Evolutionary conservation across 2,329 filamentous ascomycete genomes (phyloP).

Genomic region (Tolypocladium capitatum): DNA sequence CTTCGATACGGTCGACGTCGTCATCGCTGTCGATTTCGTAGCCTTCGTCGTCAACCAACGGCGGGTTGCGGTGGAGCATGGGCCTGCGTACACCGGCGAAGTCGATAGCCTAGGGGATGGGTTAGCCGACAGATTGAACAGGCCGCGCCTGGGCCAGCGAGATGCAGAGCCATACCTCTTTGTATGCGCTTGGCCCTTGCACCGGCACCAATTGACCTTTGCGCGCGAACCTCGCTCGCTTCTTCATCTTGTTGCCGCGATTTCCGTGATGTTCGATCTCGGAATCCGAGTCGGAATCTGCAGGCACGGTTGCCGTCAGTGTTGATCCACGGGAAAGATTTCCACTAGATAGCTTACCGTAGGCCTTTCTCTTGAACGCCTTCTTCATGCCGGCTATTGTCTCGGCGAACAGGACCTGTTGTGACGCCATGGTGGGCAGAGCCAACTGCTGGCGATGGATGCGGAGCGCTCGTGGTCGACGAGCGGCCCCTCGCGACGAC

Average conservation of each 20-base stretch:
- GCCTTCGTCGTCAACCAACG: slow-evolving; percentile 62
- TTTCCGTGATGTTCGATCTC: slow-evolving; percentile 57
- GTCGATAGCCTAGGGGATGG: slow-evolving; percentile 46
- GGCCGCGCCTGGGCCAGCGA: slow-evolving; percentile 1
- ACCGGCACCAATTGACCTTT: slow-evolving; percentile 56
- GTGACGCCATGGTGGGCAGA: slow-evolving; percentile 26
- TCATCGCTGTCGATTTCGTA: slow-evolving; percentile 64
- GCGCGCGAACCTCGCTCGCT: slow-evolving; percentile 56
- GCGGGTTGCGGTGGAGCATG: slow-evolving; percentile 62
- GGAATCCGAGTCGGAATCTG: slow-evolving; percentile 69
- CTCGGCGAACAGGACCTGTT: slow-evolving; percentile 51
- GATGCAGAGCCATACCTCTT: slow-evolving; percentile 39
- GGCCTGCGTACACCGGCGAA: slow-evolving; percentile 60
- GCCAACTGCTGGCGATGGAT: slow-evolving; percentile 1
- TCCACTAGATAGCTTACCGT: slow-evolving; percentile 30
- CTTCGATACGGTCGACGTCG: slow-evolving; percentile 49
- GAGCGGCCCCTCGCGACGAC: background rate
- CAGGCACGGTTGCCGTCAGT: slow-evolving; percentile 9
- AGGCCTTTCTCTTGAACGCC: slow-evolving; percentile 49
- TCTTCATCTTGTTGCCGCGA: slow-evolving; percentile 69
- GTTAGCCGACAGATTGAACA: slow-evolving; percentile 6
- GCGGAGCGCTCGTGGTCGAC: background rate
- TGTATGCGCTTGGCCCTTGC: slow-evolving; percentile 54
- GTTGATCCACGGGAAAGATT: slow-evolving; percentile 1
- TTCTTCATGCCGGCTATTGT: slow-evolving; percentile 57